phyloP scores from a whole-genome alignment of 306 rosid genomes.

The Corylus heterophylla region DNA sequence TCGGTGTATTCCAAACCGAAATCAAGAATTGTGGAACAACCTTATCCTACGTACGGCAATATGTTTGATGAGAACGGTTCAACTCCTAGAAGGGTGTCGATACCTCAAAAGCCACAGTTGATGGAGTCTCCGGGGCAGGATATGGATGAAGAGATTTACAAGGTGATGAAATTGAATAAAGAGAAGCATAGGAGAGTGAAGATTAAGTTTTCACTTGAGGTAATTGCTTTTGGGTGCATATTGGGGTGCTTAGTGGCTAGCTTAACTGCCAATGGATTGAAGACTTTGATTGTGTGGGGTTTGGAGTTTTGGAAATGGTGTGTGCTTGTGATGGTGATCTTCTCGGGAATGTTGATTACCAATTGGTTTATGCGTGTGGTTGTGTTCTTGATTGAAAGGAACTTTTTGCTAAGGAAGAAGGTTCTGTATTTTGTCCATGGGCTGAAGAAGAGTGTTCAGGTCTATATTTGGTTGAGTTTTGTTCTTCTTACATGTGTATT shows the following conservation, averaged over 20 bases:
- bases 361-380: conserved; percentile 72
- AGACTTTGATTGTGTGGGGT: conserved; percentile 44
- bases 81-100: conserved; percentile 37
- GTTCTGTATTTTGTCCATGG: conserved; percentile 95
- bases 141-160: conserved; percentile 64
- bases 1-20: conserved; percentile 68
- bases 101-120: conserved; percentile 43
- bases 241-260: conserved; percentile 51
- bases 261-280: conserved; percentile 42
- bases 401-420: conserved; percentile 76
- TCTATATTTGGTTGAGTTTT: conserved; percentile 67
- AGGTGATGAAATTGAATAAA: conserved; percentile 53
- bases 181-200: conserved; percentile 48
- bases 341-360: conserved; percentile 75
- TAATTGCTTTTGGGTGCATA: conserved; percentile 46
- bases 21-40: conserved; percentile 78
- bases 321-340: conserved; percentile 66
- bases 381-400: conserved; percentile 79
- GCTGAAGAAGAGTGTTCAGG: conserved; percentile 70
- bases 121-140: conserved; percentile 46
- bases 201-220: conserved; percentile 44
- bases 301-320: conserved; percentile 85
- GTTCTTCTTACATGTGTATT: conserved; percentile 72
- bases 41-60: conserved; percentile 38
- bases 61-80: conserved; percentile 45